These are phyloP conservation scores for Hortaea werneckii DNA, from an alignment of 2,329 filamentous ascomycete genomes.

Conservation along the genomic window DNA sequence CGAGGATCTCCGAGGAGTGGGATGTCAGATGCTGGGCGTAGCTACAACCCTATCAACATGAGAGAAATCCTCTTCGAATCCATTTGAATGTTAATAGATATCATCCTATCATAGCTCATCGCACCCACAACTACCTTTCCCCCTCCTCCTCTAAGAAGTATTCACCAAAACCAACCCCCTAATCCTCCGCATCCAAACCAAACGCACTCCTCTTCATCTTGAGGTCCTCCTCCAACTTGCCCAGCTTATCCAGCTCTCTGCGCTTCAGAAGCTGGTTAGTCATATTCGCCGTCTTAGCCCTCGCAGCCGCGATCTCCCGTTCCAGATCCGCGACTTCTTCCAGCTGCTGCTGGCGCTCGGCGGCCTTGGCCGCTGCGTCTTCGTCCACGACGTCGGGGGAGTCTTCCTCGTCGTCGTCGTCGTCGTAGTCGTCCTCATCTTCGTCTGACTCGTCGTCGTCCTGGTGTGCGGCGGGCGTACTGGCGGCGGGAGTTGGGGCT, in stretches of 20 bases:
- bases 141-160: too few relatives aligned
- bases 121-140: too few relatives aligned
- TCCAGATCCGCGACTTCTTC: constrained; percentile 48
- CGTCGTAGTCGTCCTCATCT: constrained; percentile 10
- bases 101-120: too few relatives aligned
- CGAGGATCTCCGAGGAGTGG: too few relatives aligned
- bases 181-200: constrained; percentile 20
- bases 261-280: constrained; percentile 40
- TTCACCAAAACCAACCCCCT: not conserved
- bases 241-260: constrained; percentile 39
- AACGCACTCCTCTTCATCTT: constrained; percentile 41
- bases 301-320: constrained; percentile 36
- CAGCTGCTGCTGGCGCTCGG: constrained; percentile 37
- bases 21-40: too few relatives aligned
- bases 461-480: constrained; percentile 18
- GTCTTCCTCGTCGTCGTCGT: constrained; percentile 38
- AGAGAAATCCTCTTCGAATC: too few relatives aligned
- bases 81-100: too few relatives aligned
- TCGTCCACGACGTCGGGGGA: constrained; percentile 39
- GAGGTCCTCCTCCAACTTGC: constrained; percentile 43
- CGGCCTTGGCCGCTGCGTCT: constrained; percentile 39
- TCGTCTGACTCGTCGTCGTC: constrained; percentile 21
- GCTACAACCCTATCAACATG: too few relatives aligned
- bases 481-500: constrained; percentile 14
- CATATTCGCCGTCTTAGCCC: constrained; percentile 28